Percentiles rank a stretch among this genome's conserved stretches.
These are phyloP conservation scores for Aureobasidium pullulans DNA, from an alignment of 2,329 filamentous ascomycete genomes.

Conservation along the genomic window DNA sequence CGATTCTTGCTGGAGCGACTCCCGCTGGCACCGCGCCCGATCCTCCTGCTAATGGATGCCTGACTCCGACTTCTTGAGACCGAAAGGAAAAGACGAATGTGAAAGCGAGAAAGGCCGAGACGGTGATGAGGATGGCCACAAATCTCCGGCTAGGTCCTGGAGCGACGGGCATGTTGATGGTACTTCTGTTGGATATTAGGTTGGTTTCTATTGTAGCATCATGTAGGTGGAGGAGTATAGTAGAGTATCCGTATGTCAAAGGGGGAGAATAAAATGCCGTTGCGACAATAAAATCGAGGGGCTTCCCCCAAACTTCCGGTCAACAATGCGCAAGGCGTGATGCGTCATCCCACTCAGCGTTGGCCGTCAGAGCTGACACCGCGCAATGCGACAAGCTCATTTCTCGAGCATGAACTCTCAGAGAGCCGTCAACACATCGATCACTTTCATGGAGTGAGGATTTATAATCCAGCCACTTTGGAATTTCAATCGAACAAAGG, in stretches of 20 bases:
- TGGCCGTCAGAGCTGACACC: not conserved
- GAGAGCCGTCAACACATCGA: too few species aligned
- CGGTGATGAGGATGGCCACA: conserved; percentile 43
- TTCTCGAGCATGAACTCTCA: not conserved
- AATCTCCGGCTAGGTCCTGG: conserved; percentile 28
- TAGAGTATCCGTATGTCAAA: not conserved
- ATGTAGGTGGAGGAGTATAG: not conserved
- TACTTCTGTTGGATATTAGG: not conserved
- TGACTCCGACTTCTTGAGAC: conserved; percentile 25
- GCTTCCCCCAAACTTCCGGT: not conserved
- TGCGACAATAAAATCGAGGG: conserved; percentile 8
- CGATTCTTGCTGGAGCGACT: conserved; percentile 18
- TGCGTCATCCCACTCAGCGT: not conserved
- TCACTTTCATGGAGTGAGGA: too few species aligned
- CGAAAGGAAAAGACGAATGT: conserved; percentile 54
- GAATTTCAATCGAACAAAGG: too few species aligned
- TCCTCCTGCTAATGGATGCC: conserved; percentile 17
- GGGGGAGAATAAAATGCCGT: conserved; percentile 3
- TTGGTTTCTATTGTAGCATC: not conserved
- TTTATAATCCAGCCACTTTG: too few species aligned
- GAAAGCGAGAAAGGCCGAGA: conserved; percentile 49
- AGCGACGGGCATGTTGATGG: conserved; percentile 15
- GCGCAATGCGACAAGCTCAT: not conserved
- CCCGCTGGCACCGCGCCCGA: conserved; percentile 14
- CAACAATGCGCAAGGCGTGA: not conserved